Evolutionary conservation across 2,329 filamentous ascomycete genomes (phyloP), one percentile per base, ranked within the genome.

Genomic region (Simplicillium sp.): DNA sequence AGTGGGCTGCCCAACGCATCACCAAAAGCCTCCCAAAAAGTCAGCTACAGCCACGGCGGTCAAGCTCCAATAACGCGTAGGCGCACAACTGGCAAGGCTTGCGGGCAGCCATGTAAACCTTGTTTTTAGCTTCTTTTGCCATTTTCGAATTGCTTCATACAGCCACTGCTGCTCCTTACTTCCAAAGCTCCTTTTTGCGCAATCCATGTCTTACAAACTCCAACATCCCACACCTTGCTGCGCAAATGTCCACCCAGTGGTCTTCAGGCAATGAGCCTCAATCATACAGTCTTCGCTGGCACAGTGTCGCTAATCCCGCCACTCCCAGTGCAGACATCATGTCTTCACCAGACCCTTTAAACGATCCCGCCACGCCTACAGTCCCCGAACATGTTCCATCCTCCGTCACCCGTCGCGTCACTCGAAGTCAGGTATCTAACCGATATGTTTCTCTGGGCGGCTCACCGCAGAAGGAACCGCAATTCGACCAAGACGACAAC

Each of bases 391-490:
- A 55, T 28, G 48, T 54, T 38, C 58, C 57, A 39, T 65, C 64
- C 12, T 58, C 62, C 29, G 50, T 59, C 29, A 56, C 60, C 35
- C 60, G 61, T 37, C 66, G 64, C 51, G 56, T 67, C 43, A 67
- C 71, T 14, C 65, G 63, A 33, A 72, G 65, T 49, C 63, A 66
- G 36, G 57, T 59, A 14, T 60, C 65, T 11, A 55, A 56, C 44
- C 55, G 59, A 20, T 61, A 67, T 46, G 44, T 59, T 16, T 58
- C 66, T 28, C 52, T 65, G 42, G 52, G 47, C 31, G 44, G 46
- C 13, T 76, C 74, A 34, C 73, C 75, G 32, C 62, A 71, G 37
- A 77, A 75, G 58, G 73, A 70, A 51, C 75, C 63, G 35, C 77
- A 77, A 25, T 25, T 25, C 46, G 68, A 75, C 54, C 66, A 77